Conservation (phyloP, 768 basidiomycete genomes). For the Lentinula sp. region DNA sequence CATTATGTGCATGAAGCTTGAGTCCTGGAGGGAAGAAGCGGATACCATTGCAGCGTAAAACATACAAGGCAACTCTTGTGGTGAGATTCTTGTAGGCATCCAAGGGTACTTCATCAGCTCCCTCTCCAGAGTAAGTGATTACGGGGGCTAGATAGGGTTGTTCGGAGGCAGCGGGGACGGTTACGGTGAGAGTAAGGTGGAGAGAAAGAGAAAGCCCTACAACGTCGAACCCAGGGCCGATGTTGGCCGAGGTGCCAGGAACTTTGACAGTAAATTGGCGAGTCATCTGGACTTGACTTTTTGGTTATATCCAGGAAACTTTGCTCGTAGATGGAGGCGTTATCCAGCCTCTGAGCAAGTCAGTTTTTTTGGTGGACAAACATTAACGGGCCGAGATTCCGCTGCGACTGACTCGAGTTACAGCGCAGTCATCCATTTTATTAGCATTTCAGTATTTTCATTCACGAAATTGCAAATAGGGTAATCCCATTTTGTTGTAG, state of each 20-base stretch:
- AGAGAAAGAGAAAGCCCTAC: slow-evolving; percentile 96
- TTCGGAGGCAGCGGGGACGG: slow-evolving; percentile 20
- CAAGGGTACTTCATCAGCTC: slow-evolving; percentile 85
- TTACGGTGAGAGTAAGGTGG: slow-evolving; percentile 68
- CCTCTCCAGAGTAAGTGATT: slow-evolving; percentile 83
- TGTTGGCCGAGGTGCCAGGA: slow-evolving; percentile 98
- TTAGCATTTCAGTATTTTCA: no score
- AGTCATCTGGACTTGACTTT: background rate
- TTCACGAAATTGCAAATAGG: no score
- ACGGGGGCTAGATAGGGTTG: slow-evolving; percentile 43
- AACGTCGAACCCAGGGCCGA: slow-evolving; percentile 98
- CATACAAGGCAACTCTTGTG: slow-evolving; percentile 95
- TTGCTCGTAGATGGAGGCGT: no score
- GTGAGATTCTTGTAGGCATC: slow-evolving; percentile 95
- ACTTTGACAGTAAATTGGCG: slow-evolving; percentile 65
- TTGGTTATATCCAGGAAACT: background rate
- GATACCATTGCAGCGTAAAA: slow-evolving; percentile 84
- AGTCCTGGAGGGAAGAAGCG: slow-evolving; percentile 71
- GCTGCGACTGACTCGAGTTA: no score
- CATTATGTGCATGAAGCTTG: slow-evolving; percentile 74
- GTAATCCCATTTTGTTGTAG: no score
- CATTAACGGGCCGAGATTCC: no score
- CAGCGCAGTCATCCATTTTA: no score
- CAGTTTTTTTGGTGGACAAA: no score
- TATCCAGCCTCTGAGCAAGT: no score